Percentiles rank a stretch among this genome's conserved stretches.
These are phyloP conservation scores for Eucalyptus regnans DNA, from an alignment of 345 rosid genomes.

Conservation along the genomic window DNA sequence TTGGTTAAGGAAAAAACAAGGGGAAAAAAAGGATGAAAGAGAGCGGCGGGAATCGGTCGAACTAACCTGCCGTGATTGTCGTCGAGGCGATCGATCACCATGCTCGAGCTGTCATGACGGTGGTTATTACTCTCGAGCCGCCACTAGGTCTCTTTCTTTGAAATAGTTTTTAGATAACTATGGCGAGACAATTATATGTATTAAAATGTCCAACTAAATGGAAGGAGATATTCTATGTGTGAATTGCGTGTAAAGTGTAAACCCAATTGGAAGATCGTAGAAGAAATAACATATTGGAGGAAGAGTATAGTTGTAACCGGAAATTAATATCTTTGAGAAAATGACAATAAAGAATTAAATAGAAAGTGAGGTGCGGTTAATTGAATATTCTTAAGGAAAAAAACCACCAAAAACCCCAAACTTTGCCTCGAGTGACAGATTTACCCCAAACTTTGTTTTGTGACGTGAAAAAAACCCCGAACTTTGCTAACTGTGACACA, in stretches of 20 bases:
- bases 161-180: not conserved
- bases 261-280: not conserved
- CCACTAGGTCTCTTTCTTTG: not conserved
- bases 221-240: not conserved
- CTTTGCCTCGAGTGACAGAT: too few relatives aligned
- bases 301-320: not conserved
- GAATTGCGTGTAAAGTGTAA: not conserved
- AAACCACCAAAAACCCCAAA: too few relatives aligned
- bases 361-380: accelerated
- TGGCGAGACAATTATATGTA: not conserved
- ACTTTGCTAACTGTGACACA: too few relatives aligned
- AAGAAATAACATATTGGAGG: not conserved
- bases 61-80: not conserved
- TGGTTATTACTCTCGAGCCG: not conserved
- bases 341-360: not conserved
- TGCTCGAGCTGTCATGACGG: not conserved
- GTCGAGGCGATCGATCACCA: not conserved
- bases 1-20: not conserved
- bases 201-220: not conserved
- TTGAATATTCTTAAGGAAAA: not conserved
- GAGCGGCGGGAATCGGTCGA: not conserved
- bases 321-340: not conserved
- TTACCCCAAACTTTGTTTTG: too few relatives aligned
- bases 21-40: not conserved
- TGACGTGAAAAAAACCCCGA: too few relatives aligned